These are phyloP conservation scores for Lachnellula suecica DNA, from an alignment of 2,329 filamentous ascomycete species.

Conservation along the genomic window DNA sequence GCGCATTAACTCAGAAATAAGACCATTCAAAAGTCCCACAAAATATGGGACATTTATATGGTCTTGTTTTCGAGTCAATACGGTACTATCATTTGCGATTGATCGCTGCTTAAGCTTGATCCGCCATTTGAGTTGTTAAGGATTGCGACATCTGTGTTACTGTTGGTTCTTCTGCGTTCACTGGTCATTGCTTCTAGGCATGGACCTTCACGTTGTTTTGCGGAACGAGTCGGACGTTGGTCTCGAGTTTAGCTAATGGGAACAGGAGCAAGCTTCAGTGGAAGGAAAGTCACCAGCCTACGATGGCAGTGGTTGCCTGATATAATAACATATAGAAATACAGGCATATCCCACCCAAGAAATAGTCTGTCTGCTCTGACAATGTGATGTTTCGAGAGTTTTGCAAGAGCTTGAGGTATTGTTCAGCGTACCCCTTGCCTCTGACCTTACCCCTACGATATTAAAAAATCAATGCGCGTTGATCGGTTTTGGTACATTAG, in stretches of 20 bases:
- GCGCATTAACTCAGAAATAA: no score
- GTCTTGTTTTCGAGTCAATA: no score
- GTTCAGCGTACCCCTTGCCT: no score
- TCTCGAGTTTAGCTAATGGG: conserved; percentile 10
- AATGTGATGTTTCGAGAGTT: no score
- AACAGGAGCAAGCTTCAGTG: conserved; percentile 5
- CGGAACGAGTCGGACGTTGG: conserved; percentile 12
- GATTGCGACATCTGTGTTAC: not conserved
- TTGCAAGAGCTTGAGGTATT: no score
- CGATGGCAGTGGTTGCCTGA: not conserved
- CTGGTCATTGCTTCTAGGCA: conserved; percentile 12
- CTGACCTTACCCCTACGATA: no score
- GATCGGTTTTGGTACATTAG: no score
- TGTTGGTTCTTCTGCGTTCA: not conserved
- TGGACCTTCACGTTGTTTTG: conserved; percentile 16
- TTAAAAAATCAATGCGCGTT: no score
- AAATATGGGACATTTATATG: no score
- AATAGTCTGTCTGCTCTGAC: not conserved
- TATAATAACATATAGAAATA: conserved; percentile 1
- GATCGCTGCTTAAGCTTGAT: conserved; percentile 10
- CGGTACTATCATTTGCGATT: conserved; percentile 11
- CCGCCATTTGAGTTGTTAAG: not conserved
- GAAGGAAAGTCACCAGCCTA: conserved; percentile 5
- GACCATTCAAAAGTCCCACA: no score
- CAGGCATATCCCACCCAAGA: conserved; percentile 1